Percentiles rank a stretch among this genome's conserved stretches.
phyloP scores from a whole-genome alignment of 1,139 yeast genomes.

The Yamadazyma spencermartinsiae region DNA sequence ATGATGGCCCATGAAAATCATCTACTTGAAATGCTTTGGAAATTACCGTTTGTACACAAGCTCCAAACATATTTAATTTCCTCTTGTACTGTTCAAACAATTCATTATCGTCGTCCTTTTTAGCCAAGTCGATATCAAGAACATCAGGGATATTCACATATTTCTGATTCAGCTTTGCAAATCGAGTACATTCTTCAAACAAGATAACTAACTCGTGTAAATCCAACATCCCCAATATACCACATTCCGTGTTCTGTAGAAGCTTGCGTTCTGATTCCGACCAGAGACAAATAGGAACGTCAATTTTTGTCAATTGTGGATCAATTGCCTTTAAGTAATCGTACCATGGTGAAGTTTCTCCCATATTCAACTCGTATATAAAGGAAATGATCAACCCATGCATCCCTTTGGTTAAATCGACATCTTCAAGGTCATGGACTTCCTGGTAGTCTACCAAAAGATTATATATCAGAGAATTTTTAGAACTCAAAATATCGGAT shows the following conservation, averaged over 20 bases:
- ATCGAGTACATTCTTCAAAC: constrained; percentile 50
- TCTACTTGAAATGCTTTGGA: constrained; percentile 84
- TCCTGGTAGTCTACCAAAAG: constrained; percentile 54
- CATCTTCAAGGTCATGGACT: constrained; percentile 14
- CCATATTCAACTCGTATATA: constrained; percentile 60
- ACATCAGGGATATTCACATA: constrained; percentile 41
- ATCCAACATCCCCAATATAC: constrained; percentile 61
- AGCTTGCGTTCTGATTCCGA: constrained; percentile 43
- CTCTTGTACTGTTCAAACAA: constrained; percentile 15
- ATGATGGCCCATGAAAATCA: constrained; percentile 65
- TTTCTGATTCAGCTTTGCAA: constrained; percentile 39
- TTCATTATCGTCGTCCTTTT: constrained; percentile 8
- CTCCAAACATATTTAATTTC: constrained; percentile 47
- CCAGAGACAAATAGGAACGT: constrained; percentile 74
- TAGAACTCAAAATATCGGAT: constrained; percentile 51
- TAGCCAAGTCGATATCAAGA: constrained; percentile 21
- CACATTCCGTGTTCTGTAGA: constrained; percentile 68
- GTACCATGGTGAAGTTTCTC: constrained; percentile 72
- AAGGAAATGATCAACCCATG: constrained; percentile 66
- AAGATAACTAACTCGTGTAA: constrained; percentile 55
- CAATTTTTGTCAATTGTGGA: constrained; percentile 23
- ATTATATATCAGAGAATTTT: constrained; percentile 67
- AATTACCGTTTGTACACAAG: constrained; percentile 57
- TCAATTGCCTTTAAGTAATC: constrained; percentile 61
- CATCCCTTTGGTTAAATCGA: constrained; percentile 54